Evolutionary conservation across 176 grass and related monocot species (phyloP).

Genomic region (Saccharum officinarum): DNA sequence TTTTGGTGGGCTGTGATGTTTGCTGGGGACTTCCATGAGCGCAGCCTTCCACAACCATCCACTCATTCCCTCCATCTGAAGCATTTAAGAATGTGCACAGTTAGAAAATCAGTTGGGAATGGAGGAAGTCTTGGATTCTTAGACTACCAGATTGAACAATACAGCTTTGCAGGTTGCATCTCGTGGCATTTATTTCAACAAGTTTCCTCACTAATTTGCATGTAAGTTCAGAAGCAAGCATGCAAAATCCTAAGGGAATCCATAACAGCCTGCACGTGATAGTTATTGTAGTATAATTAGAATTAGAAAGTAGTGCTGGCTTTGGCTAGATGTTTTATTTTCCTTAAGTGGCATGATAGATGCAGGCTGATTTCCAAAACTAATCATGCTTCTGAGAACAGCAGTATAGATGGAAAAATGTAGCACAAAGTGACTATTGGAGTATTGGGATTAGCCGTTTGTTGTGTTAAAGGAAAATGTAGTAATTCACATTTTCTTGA

Average conservation of each 20-base stretch:
- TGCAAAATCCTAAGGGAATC: neutral
- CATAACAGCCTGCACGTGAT: neutral
- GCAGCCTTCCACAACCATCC: slow-evolving; percentile 37
- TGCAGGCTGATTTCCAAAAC: neutral
- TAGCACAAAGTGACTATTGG: neutral
- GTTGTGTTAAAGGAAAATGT: neutral
- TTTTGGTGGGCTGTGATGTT: neutral
- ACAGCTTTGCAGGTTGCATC: neutral
- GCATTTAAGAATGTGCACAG: neutral
- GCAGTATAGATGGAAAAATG: neutral
- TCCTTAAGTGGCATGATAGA: neutral
- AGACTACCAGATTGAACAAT: neutral
- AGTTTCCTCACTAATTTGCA: neutral
- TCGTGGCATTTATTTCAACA: neutral
- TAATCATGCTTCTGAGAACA: neutral
- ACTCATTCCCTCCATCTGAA: slow-evolving; percentile 16
- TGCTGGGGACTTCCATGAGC: slow-evolving; percentile 19
- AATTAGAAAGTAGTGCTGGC: neutral
- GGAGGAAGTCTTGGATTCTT: neutral
- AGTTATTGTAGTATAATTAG: neutral
- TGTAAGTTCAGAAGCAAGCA: slow-evolving; percentile 5
- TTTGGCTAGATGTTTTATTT: neutral
- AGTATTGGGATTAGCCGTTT: neutral
- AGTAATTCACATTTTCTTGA: neutral
- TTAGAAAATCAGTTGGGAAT: slow-evolving; percentile 8